Conservation (phyloP, 2,329 filamentous ascomycete species). For the Aspergillus latus region DNA sequence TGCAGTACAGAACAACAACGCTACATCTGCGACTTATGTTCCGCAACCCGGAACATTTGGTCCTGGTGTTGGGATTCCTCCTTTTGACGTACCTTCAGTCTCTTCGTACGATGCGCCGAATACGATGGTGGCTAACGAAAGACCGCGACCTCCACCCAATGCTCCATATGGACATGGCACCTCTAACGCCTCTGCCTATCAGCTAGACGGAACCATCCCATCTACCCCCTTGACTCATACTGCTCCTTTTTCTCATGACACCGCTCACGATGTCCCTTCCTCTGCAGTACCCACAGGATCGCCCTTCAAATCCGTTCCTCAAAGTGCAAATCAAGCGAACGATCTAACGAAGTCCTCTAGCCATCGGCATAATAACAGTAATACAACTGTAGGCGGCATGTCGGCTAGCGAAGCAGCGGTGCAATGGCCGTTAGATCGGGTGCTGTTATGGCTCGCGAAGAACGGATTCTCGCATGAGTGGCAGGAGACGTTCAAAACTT, state of each 20-base stretch:
- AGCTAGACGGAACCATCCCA: conserved; percentile 32
- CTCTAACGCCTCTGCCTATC: conserved; percentile 28
- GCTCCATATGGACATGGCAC: conserved; percentile 27
- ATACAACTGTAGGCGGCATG: conserved; percentile 52
- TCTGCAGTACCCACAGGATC: conserved; percentile 50
- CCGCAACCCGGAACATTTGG: conserved; percentile 83
- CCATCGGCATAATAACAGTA: conserved; percentile 45
- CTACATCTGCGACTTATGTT: conserved; percentile 85
- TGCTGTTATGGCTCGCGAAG: conserved; percentile 80
- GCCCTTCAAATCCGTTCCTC: conserved; percentile 45
- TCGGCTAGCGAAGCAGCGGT: conserved; percentile 68
- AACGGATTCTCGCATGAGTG: conserved; percentile 92
- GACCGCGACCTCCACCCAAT: conserved; percentile 24
- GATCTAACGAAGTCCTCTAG: conserved; percentile 37
- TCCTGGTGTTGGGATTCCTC: conserved; percentile 88
- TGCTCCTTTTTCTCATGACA: conserved; percentile 44
- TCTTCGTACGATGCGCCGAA: conserved; percentile 34
- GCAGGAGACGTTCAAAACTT: conserved; percentile 85
- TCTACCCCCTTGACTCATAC: conserved; percentile 39
- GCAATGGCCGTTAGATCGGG: conserved; percentile 85
- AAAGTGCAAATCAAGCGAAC: conserved; percentile 23
- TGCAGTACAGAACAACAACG: conserved; percentile 48
- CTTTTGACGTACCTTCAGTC: conserved; percentile 46
- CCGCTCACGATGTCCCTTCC: conserved; percentile 47
- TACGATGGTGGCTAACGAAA: conserved; percentile 29